phyloP scores from a whole-genome alignment of 768 basidiomycete species.

The Pisolithus tinctorius region DNA sequence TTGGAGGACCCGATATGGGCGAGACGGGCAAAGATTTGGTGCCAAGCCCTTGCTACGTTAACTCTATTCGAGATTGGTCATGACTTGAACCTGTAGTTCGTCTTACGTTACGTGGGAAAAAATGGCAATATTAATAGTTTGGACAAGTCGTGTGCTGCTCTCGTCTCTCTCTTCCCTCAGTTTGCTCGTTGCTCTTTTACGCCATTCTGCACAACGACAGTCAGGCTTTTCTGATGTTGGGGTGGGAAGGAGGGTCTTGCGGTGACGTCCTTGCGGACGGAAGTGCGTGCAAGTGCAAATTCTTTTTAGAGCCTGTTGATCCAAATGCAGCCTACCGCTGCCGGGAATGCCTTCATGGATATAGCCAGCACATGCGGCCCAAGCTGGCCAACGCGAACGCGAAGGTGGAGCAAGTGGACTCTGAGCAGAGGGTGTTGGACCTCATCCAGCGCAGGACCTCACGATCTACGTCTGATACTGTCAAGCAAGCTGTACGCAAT shows the following conservation, averaged over 20 bases:
- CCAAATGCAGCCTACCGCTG: neutral
- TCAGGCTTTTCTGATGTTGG: neutral
- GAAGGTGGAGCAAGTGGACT: neutral
- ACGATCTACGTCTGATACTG: too few species aligned
- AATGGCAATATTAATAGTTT: too few species aligned
- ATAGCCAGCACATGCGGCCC: neutral
- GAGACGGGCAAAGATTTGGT: conserved; percentile 11
- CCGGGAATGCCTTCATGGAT: conserved; percentile 1
- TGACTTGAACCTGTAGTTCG: too few species aligned
- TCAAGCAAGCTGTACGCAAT: too few species aligned
- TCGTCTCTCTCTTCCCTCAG: too few species aligned
- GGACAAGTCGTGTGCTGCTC: too few species aligned
- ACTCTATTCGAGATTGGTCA: neutral
- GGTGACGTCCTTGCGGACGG: neutral
- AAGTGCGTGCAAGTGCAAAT: neutral
- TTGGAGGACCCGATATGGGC: conserved; percentile 11
- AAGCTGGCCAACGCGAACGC: neutral
- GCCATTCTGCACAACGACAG: neutral
- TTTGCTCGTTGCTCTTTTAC: too few species aligned
- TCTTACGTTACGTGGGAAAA: too few species aligned
- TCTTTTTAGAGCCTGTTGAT: neutral
- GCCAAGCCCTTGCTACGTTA: conserved; percentile 5
- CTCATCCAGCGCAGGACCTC: neutral
- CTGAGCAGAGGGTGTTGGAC: neutral
- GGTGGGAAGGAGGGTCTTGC: neutral